A percentile compares a stretch with the other conserved stretches of the same genome.
Conservation (phyloP, 1,139 yeast species). For the Lipomyces yarrowii region DNA sequence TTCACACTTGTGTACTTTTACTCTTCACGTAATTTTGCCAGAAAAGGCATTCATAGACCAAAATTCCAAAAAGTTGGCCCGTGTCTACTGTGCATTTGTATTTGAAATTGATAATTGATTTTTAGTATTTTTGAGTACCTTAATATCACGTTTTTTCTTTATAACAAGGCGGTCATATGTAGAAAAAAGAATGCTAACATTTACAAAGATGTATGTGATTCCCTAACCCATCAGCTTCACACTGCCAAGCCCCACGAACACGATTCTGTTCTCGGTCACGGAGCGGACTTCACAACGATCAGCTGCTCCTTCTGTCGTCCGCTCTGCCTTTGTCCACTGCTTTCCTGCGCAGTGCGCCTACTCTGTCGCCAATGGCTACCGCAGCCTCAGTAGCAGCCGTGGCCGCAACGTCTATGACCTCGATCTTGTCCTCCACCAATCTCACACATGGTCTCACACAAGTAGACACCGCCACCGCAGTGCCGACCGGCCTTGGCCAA, state of each 20-base stretch:
- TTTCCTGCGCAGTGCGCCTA: not conserved
- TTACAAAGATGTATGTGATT: too few species aligned
- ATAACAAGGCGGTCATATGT: too few species aligned
- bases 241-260: not conserved
- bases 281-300: not conserved
- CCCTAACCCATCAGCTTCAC: not conserved
- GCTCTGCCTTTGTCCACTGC: not conserved
- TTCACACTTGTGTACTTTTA: not conserved
- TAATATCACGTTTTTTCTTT: too few species aligned
- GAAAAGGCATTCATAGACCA: not conserved
- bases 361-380: not conserved
- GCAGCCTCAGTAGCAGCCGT: constrained; percentile 6
- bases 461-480: not conserved
- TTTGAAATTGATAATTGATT: not conserved
- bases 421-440: not conserved
- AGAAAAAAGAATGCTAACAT: too few species aligned
- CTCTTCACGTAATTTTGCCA: not conserved
- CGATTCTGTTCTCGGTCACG: not conserved
- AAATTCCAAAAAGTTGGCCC: not conserved
- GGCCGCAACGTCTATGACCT: not conserved
- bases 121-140: too few species aligned
- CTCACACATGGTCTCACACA: not conserved
- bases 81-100: not conserved
- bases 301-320: not conserved
- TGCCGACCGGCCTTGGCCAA: not conserved